Percentiles rank a stretch among this genome's conserved stretches.
phyloP scores from a whole-genome alignment of 306 rosid genomes.

The Benincasa hispida region DNA sequence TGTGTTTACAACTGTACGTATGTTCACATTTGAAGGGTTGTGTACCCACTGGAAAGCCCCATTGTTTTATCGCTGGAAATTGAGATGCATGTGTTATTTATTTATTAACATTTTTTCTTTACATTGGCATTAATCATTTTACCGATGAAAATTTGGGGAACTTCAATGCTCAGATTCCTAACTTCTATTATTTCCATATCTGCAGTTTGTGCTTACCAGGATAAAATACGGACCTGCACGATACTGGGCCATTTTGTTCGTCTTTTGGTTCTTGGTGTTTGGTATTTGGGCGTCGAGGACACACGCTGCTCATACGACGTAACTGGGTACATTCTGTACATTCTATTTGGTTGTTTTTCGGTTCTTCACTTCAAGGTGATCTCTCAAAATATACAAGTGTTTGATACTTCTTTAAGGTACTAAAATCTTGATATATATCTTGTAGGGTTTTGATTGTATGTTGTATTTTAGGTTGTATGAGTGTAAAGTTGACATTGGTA shows the following conservation, averaged over 20 bases:
- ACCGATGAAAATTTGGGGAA: neutral
- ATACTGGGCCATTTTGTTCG: slow-evolving; percentile 94
- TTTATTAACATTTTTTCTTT: too few species aligned
- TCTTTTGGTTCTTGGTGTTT: slow-evolving; percentile 97
- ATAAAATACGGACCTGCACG: slow-evolving; percentile 97
- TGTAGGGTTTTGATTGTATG: neutral
- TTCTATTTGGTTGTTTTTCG: neutral
- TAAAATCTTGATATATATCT: neutral
- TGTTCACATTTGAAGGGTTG: neutral
- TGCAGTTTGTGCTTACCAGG: slow-evolving; percentile 94
- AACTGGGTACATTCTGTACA: slow-evolving; percentile 9
- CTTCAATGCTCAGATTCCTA: neutral
- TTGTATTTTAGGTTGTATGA: neutral
- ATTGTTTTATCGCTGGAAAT: neutral
- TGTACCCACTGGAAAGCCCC: neutral
- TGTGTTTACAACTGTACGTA: neutral
- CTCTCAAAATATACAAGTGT: neutral
- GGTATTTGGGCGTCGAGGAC: slow-evolving; percentile 98
- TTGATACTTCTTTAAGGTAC: neutral
- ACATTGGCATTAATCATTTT: neutral
- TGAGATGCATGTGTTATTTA: neutral
- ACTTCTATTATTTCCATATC: slow-evolving; percentile 14
- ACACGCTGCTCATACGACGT: slow-evolving; percentile 58
- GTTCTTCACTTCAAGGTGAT: neutral
- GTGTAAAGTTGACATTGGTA: neutral